Evolutionary conservation across 805 yeast genomes (phyloP), one percentile per base, ranked within the genome.

Genomic region (Candida ascalaphidarum): DNA sequence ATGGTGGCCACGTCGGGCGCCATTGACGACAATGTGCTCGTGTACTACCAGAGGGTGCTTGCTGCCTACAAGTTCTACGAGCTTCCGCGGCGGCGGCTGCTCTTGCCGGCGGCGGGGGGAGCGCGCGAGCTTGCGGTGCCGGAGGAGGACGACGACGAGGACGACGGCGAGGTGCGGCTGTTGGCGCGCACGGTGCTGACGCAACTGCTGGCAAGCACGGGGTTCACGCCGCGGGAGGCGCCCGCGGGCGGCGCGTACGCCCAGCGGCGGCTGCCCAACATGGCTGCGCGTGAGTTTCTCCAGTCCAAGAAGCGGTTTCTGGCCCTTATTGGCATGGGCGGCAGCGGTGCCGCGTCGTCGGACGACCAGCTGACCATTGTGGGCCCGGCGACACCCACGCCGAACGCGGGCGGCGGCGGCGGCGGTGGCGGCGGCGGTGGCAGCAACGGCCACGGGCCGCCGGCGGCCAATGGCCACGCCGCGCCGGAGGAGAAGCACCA

Each of bases 31-130:
- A 39, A 40, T 5, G 33, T 48, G 2, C 34, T 61, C 17, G 21
- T 33, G 7, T 51, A 55, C 34, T 54, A 54, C 26, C 55, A 55
- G 22, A 51, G 49, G 31, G 31, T 56, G 7, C 44, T 58, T n/a
- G 20, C 19, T 4, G 66, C 63, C 5, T 56, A 50, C 29, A 52
- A 50, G 25, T 47, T 59, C 16, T 50, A 49, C 31, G 56, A 52
- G 11, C 15, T 32, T 16, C 52, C 55, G 5, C 26, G 22, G 23
- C 25, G 17, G 13, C 19, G 20, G 14, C 17, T 35, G 11, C 28
- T 29, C 28, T 28, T 26, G 27, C 37, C 36, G 7, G 23, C 31
- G 11, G 4, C n/a, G 4, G 7, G 26, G 16, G 11, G 18, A 15
- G n/a, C n/a, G n/a, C n/a, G n/a, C n/a, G n/a, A n/a, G n/a, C n/a